A percentile compares a stretch with the other conserved stretches of the same genome.
Conservation (phyloP, 1,284 basidiomycete species). For the Cutaneotrichosporon curvatum region DNA sequence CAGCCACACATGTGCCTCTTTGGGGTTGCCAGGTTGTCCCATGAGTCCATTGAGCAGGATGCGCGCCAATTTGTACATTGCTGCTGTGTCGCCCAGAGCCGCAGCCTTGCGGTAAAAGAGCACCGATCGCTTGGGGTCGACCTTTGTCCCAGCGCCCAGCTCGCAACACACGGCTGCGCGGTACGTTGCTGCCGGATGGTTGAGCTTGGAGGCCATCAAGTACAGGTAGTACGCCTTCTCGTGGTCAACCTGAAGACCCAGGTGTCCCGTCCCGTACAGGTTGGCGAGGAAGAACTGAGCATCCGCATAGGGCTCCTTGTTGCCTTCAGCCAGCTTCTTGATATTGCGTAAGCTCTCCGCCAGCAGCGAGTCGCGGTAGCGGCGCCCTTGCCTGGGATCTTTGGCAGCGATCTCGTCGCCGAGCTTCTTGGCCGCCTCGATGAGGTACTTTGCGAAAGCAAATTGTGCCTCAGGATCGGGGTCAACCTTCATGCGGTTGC, state of each 20-base stretch:
- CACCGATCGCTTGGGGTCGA: conserved; percentile 79
- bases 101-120: conserved; percentile 97
- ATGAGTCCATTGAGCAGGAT: conserved; percentile 80
- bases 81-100: conserved; percentile 89
- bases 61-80: conserved; percentile 99
- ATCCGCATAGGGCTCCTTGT: conserved; percentile 72
- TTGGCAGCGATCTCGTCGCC: conserved; percentile 64
- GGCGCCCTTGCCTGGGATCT: conserved; percentile 52
- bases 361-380: conserved; percentile 83
- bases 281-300: conserved; percentile 99
- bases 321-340: conserved; percentile 58
- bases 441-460: conserved; percentile 91
- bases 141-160: conserved; percentile 94
- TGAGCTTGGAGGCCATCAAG: conserved; percentile 93
- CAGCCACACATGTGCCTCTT: conserved; percentile 92
- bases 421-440: conserved; percentile 96
- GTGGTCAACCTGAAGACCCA: conserved; percentile 92
- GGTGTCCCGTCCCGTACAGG: conserved; percentile 88
- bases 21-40: conserved; percentile 74
- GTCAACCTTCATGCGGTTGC: conserved; percentile 91
- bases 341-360: conserved; percentile 86
- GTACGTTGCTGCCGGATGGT: conserved; percentile 90
- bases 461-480: conserved; percentile 99
- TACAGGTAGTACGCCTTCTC: conserved; percentile 98
- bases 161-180: conserved; percentile 98